Conservation (phyloP, 768 basidiomycete species). For the Collybia sordida region DNA sequence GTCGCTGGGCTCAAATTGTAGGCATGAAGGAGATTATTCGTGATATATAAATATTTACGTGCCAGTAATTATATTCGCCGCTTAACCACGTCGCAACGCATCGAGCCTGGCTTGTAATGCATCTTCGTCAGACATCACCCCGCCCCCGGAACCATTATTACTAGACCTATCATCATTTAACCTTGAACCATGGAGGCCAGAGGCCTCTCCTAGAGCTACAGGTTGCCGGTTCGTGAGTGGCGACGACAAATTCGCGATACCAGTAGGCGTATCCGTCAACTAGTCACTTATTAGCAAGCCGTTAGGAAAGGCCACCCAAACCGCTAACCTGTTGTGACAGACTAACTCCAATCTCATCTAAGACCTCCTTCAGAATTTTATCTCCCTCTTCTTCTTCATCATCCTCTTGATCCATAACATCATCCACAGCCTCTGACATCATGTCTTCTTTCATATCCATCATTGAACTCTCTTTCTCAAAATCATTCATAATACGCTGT, state of each 20-base stretch:
- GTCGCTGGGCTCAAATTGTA: constrained; percentile 61
- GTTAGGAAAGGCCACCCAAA: constrained; percentile 1
- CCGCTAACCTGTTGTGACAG: constrained; percentile 76
- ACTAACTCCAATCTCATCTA: constrained; percentile 95
- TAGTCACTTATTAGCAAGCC: constrained; percentile 26
- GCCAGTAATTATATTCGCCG: neutral
- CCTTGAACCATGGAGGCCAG: constrained; percentile 27
- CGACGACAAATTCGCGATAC: constrained; percentile 59
- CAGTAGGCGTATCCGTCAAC: constrained; percentile 84
- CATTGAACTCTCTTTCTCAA: constrained; percentile 94
- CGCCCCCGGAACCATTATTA: constrained; percentile 36
- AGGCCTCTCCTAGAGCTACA: constrained; percentile 80
- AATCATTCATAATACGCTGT: constrained; percentile 96
- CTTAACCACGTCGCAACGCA: constrained; percentile 74
- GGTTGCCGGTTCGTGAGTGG: constrained; percentile 69
- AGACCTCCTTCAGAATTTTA: constrained; percentile 90
- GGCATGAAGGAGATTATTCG: neutral
- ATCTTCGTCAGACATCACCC: constrained; percentile 74
- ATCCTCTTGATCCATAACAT: constrained; percentile 86
- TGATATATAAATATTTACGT: neutral
- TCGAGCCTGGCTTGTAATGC: constrained; percentile 92
- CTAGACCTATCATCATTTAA: constrained; percentile 29
- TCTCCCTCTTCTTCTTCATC: constrained; percentile 97
- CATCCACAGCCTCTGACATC: constrained; percentile 99
- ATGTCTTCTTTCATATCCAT: constrained; percentile 99